Evolutionary conservation across 225 moss, liverwort and hornwort species (phyloP).

Genomic region (Straminergon stramineum): DNA sequence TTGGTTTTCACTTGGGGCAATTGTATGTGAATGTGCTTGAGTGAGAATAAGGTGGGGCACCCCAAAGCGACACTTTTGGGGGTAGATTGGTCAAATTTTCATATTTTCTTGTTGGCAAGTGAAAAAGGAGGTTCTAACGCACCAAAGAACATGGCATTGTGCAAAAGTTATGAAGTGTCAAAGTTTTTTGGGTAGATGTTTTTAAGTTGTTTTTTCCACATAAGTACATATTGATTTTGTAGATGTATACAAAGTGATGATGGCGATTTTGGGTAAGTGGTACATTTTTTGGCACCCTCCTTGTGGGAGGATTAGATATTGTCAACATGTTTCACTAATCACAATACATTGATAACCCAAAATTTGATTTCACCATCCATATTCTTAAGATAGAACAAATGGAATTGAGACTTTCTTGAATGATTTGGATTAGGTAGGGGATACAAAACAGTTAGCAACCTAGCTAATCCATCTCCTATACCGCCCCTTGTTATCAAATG

Average conservation of each 20-base stretch:
- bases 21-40: not conserved
- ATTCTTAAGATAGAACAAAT: too few species aligned
- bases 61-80: not conserved
- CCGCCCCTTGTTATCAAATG: not conserved
- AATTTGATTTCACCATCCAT: not conserved
- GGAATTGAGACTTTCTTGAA: not conserved
- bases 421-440: fast-evolving
- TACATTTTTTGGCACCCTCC: fast-evolving
- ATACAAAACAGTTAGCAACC: too few species aligned
- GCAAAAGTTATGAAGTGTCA: not conserved
- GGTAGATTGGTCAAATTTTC: not conserved
- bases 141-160: not conserved
- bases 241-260: not conserved
- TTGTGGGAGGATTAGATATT: not conserved
- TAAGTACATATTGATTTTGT: not conserved
- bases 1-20: not conserved
- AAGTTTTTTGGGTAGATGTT: not conserved
- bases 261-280: not conserved
- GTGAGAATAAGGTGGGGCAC: too few species aligned
- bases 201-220: not conserved
- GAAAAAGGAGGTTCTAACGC: not conserved
- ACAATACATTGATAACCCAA: not conserved
- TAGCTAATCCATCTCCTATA: not conserved
- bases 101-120: not conserved
- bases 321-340: not conserved